Evolutionary conservation across 2,329 filamentous ascomycete genomes (phyloP), one percentile per base, ranked within the genome.

Genomic region (Beauveria sp.): DNA sequence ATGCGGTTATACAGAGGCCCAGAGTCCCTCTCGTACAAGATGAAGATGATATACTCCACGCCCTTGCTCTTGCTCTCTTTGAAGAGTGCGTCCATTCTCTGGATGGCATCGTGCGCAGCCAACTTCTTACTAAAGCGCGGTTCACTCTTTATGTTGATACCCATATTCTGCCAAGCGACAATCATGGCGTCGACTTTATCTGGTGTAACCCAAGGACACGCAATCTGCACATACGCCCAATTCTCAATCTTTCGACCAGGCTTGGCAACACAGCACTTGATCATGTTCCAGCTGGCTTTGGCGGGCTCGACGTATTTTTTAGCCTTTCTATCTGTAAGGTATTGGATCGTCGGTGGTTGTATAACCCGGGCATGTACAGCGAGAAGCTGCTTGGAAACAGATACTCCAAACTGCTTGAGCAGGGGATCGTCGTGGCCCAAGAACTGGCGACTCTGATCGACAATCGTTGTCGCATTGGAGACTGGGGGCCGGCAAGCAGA

Each of bases 331-430:
- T 3, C 30, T 52, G 7, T 20, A 9, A 3, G 8, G 68, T 96
- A 96, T 2, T 75, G 70, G 30, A 96, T 74, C 0, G 65, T 67
- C 0, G 91, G 91, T 83, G 68, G 0, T 67, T 47, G 0, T 16
- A 96, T 79, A 46, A 93, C 81, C 6, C 92, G 85, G 1, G 84
- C 92, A 1, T 79, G 78, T 0, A 96, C 89, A 0, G 88, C 89
- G 40, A 96, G 77, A 40, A 96, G 79, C 1, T 77, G 72, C 14
- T 81, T 80, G 7, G 76, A 78, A 3, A 92, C 80, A 1, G 74
- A 73, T 63, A 96, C 77, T 5, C 87, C 87, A 63, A 92, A 94
- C 2, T 77, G 66, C 5, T 64, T 41, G n/a, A 81, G 76, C 0
- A 73, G 63, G 44, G 77, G 78, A 2, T 74, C 70, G 48, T 84